Conservation (phyloP, 2,329 filamentous ascomycete genomes). For the Cercospora sojina region DNA sequence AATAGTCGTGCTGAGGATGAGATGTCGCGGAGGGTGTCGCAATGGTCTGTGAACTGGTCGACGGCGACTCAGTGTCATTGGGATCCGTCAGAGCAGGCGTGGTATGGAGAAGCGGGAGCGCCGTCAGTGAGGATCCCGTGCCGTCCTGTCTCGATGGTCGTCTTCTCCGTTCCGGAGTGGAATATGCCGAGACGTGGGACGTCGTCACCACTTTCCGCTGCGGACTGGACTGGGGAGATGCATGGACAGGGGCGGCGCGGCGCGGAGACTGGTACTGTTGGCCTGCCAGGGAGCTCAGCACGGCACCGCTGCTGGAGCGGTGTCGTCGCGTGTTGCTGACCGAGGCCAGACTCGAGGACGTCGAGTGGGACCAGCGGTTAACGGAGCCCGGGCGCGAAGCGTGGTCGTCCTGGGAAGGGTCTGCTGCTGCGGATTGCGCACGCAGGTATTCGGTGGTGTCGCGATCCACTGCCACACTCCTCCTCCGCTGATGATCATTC, state of each 20-base stretch:
- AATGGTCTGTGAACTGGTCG: constrained; percentile 33
- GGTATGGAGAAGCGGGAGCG: constrained; percentile 38
- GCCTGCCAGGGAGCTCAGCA: constrained; percentile 38
- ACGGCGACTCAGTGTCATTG: constrained; percentile 36
- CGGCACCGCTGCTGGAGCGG: constrained; percentile 41
- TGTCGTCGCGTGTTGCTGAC: constrained; percentile 39
- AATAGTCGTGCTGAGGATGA: constrained; percentile 35
- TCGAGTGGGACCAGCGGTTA: constrained; percentile 61
- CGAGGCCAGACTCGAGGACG: constrained; percentile 50
- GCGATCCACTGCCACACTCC: constrained; percentile 45
- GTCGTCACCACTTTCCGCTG: constrained; percentile 31
- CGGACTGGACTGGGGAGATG: constrained; percentile 43
- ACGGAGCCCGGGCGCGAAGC: constrained; percentile 49
- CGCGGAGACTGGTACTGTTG: constrained; percentile 38
- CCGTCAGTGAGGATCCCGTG: constrained; percentile 29
- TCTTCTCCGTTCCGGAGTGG: constrained; percentile 31
- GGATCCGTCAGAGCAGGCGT: constrained; percentile 31
- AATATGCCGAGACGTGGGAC: constrained; percentile 14
- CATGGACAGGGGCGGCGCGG: constrained; percentile 34
- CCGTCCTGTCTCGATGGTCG: constrained; percentile 28
- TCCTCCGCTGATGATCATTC: constrained; percentile 38
- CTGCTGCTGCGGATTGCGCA: not conserved
- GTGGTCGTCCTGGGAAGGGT: not conserved
- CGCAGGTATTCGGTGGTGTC: not conserved
- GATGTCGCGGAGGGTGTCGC: constrained; percentile 35